Conservation (phyloP, 2,329 filamentous ascomycete species). For the Epicoccum nigrum region DNA sequence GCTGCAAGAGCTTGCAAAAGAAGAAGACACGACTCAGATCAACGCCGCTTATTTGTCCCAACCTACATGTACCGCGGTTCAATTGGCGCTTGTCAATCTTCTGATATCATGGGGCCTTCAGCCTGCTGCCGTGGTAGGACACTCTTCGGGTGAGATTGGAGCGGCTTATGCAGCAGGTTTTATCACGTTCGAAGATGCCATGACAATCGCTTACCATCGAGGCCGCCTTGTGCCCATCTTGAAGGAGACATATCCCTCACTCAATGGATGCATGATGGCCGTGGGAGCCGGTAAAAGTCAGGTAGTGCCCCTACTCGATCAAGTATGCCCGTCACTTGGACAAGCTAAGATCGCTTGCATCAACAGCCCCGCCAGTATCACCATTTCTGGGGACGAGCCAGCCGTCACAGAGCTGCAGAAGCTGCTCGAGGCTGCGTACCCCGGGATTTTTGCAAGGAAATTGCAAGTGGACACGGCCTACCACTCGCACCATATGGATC, state of each 20-base stretch:
- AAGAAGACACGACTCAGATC: constrained; percentile 24
- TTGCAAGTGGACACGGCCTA: constrained; percentile 42
- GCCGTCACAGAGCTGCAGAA: constrained; percentile 44
- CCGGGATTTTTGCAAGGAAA: constrained; percentile 46
- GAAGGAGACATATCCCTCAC: neutral
- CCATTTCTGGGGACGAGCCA: constrained; percentile 52
- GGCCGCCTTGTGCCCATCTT: constrained; percentile 13
- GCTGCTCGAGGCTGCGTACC: constrained; percentile 38
- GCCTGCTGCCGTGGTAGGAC: constrained; percentile 34
- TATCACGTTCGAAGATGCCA: constrained; percentile 16
- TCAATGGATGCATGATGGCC: constrained; percentile 5
- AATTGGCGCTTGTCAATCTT: constrained; percentile 36
- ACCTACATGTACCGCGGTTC: constrained; percentile 12
- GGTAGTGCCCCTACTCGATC: neutral
- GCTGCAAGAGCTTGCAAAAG: constrained; percentile 26
- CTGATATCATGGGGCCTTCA: constrained; percentile 33
- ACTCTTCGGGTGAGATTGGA: constrained; percentile 41
- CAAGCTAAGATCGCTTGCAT: constrained; percentile 31
- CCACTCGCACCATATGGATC: constrained; percentile 36
- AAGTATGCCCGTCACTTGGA: constrained; percentile 1
- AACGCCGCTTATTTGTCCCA: constrained; percentile 28
- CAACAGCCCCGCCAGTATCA: constrained; percentile 53
- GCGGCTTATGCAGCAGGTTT: constrained; percentile 33
- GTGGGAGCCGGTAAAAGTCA: neutral
- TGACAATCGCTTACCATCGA: constrained; percentile 22